phyloP scores from a whole-genome alignment of 148 eudicot genomes.

The Agrostemma githago region DNA sequence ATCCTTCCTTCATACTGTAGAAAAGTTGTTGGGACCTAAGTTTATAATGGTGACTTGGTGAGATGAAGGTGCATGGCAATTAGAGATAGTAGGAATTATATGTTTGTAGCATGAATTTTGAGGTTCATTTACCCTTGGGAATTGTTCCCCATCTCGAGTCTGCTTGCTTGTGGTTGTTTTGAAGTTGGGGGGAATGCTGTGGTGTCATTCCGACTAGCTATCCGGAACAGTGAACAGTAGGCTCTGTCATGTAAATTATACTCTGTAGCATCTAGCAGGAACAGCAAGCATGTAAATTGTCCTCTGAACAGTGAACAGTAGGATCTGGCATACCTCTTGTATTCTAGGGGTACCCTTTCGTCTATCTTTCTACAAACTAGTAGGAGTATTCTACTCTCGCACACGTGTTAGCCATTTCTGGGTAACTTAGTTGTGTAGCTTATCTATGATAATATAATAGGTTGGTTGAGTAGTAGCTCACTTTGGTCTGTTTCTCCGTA shows the following conservation, averaged over 20 bases:
- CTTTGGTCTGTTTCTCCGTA: slow-evolving; percentile 1
- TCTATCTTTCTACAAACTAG: too few species aligned
- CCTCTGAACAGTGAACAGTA: neutral
- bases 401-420: neutral
- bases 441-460: neutral
- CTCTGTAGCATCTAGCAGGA: neutral
- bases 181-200: neutral
- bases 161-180: neutral
- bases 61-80: neutral
- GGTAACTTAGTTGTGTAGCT: neutral
- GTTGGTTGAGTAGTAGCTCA: too few species aligned
- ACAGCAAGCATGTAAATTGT: neutral
- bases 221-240: too few species aligned
- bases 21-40: too few species aligned
- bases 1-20: too few species aligned
- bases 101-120: neutral
- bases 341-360: too few species aligned
- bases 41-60: neutral
- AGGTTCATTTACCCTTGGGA: slow-evolving; percentile 1
- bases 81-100: neutral
- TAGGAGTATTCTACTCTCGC: neutral
- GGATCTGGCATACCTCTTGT: too few species aligned
- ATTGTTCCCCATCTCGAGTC: neutral
- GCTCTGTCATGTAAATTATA: too few species aligned
- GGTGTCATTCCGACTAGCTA: neutral